These are phyloP conservation scores for Ustilaginoidea virens DNA, from an alignment of 2,329 filamentous ascomycete genomes.

Conservation along the genomic window DNA sequence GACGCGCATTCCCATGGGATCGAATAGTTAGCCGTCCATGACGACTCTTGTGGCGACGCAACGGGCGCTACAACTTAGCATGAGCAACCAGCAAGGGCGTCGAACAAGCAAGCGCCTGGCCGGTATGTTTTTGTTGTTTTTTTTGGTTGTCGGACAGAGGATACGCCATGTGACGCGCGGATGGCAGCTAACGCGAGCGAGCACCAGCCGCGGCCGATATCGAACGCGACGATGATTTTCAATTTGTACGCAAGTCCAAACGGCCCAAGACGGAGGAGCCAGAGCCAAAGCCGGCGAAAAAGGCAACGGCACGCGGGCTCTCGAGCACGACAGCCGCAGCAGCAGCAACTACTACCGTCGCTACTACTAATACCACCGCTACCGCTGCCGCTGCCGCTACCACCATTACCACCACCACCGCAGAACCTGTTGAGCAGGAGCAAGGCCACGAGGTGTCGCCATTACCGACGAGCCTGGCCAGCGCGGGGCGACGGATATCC, in stretches of 20 bases:
- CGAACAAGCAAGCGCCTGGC: slow-evolving; percentile 50
- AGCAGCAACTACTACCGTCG: background rate
- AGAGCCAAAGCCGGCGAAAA: slow-evolving; percentile 18
- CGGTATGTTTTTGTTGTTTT: slow-evolving; percentile 27
- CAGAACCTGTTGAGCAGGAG: slow-evolving; percentile 1
- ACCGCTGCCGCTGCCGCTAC: background rate
- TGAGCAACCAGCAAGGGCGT: slow-evolving; percentile 48
- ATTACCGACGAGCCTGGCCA: slow-evolving; percentile 4
- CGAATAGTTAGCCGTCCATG: slow-evolving; percentile 40
- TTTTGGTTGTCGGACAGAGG: too few species aligned
- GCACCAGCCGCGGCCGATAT: slow-evolving; percentile 29
- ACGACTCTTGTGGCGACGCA: slow-evolving; percentile 52
- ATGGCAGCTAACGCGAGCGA: too few species aligned
- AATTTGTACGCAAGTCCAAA: slow-evolving; percentile 55
- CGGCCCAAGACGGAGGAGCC: slow-evolving; percentile 42
- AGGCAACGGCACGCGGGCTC: slow-evolving; percentile 23
- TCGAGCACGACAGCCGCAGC: background rate
- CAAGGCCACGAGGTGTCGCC: too few species aligned
- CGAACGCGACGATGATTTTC: slow-evolving; percentile 64
- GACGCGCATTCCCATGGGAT: slow-evolving; percentile 2
- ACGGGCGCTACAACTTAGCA: slow-evolving; percentile 53
- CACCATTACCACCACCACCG: slow-evolving; percentile 8
- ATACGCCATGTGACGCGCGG: too few species aligned
- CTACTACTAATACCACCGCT: too few species aligned
- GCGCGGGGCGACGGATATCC: slow-evolving; percentile 12